Base-by-base conservation (phyloP, 1,139 yeast species). In the Kodamaea suecica region DNA sequence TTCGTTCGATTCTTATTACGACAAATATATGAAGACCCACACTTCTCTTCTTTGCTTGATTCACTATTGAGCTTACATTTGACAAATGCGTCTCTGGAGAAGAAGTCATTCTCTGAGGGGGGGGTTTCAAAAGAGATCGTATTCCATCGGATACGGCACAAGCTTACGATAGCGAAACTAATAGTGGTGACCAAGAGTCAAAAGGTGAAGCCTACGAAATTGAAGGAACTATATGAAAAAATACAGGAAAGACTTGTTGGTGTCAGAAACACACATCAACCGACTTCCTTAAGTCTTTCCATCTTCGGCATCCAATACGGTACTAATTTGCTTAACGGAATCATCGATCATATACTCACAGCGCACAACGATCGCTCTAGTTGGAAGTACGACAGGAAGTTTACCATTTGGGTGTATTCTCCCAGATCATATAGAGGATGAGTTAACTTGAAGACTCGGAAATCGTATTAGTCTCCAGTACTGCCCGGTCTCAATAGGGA, bases 61-160 rank as follows among this genome's bases (percentile, higher is more conserved):
- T 41, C 47, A 13, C 43, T 58, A 12, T 51, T 60, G 0, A 32
- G 41, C 1, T 37, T 53, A 2, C 47, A 48, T 0, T 31, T 40
- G 1, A 37, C 53, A 2, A 46, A 48, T 7, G 28, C 10, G 5
- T 6, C 26, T 6, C 26, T 23, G 11, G 26, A 6, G 6, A 23
- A 14, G 10, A 6, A n/a, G 7, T 10, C 6, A 6, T n/a, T n/a
- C 11, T 14, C 26, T 5, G 8, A 11, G 5, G 17, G 14, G 8
- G 4, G 5, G 15, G 8, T 13, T 6, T n/a, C 43, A 1, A 48
- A 44, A 20, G 42, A 50, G 11, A 38, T 48, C 11, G 30, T 59
- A 3, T 68, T 70, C 38, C 71, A 67, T 37, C 38, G 47, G 6
- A 49, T 62, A 7, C 44, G 70, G 30, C 69, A 62, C 38, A 38